Conservation (phyloP, 2,329 filamentous ascomycete species). For the Ascochyta rabiei region DNA sequence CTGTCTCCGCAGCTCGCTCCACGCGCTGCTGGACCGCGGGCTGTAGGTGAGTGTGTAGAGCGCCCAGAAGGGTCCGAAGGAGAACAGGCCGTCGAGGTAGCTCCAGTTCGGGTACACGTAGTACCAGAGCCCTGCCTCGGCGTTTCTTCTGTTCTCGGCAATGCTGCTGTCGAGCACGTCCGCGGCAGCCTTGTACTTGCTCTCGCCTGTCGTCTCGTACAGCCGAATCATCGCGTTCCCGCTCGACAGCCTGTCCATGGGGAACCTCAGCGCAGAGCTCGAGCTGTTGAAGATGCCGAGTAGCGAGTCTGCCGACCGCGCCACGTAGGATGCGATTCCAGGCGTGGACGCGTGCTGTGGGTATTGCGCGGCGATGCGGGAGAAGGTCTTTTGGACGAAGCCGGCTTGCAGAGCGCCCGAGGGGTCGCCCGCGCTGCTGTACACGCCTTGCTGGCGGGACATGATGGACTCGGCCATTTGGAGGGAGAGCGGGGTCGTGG, state of each 20-base stretch:
- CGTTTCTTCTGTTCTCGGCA: conserved; percentile 35
- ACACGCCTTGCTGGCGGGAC: conserved; percentile 39
- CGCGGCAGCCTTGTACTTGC: conserved; percentile 17
- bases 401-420: conserved; percentile 39
- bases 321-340: not conserved
- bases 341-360: not conserved
- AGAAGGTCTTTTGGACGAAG: conserved; percentile 43
- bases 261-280: not conserved
- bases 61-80: conserved; percentile 53
- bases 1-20: conserved; percentile 23
- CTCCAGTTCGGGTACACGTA: conserved; percentile 58
- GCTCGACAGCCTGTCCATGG: conserved; percentile 41
- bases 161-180: conserved; percentile 32
- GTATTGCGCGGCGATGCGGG: conserved; percentile 22
- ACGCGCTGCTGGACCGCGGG: conserved; percentile 5
- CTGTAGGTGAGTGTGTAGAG: conserved; percentile 24
- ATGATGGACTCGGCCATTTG: conserved; percentile 41
- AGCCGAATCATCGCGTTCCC: conserved; percentile 35
- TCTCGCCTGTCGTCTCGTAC: conserved; percentile 19
- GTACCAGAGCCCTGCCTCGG: conserved; percentile 44
- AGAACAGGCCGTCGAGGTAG: conserved; percentile 62
- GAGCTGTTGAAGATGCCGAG: not conserved
- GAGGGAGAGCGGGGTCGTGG: conserved; percentile 15
- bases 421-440: conserved; percentile 21
- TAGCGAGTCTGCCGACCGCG: not conserved